Evolutionary conservation across 495 filamentous ascomycete species (phyloP).

Genomic region (Sporormia fimetaria): DNA sequence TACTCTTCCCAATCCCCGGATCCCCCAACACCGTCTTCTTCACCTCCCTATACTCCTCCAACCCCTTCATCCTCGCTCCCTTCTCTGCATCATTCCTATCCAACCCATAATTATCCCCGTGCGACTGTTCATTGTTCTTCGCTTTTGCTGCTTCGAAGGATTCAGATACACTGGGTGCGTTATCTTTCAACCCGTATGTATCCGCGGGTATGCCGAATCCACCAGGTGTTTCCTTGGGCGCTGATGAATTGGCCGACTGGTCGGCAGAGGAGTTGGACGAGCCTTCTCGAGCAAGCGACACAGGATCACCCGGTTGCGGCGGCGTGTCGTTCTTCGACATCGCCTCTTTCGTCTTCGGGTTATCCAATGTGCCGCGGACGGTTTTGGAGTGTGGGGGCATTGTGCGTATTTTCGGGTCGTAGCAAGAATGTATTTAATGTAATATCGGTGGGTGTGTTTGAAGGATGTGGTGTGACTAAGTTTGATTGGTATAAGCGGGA

Average conservation of each 20-base stretch:
- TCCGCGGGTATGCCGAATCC: neutral
- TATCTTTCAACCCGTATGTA: neutral
- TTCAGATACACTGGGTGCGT: no score
- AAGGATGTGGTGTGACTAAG: neutral
- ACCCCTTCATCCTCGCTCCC: neutral
- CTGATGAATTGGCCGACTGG: neutral
- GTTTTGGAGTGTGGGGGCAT: constrained; percentile 16
- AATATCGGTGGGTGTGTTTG: neutral
- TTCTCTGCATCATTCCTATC: no score
- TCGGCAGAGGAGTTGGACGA: neutral
- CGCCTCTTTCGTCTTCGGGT: constrained; percentile 7
- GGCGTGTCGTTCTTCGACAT: neutral
- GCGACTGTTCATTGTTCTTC: neutral
- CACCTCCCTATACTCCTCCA: constrained; percentile 2
- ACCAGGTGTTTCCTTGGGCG: neutral
- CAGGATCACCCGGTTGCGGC: constrained; percentile 1
- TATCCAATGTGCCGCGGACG: constrained; percentile 16
- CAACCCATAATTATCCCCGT: constrained; percentile 4
- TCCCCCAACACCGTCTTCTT: constrained; percentile 19
- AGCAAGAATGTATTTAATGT: no score
- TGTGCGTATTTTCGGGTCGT: no score
- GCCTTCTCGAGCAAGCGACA: constrained; percentile 1
- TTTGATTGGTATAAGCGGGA: no score
- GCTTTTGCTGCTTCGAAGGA: neutral
- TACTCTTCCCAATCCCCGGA: constrained; percentile 10